Evolutionary conservation across 2,329 filamentous ascomycete genomes (phyloP), one percentile per base, ranked within the genome.

Genomic region (Botryotinia calthae): DNA sequence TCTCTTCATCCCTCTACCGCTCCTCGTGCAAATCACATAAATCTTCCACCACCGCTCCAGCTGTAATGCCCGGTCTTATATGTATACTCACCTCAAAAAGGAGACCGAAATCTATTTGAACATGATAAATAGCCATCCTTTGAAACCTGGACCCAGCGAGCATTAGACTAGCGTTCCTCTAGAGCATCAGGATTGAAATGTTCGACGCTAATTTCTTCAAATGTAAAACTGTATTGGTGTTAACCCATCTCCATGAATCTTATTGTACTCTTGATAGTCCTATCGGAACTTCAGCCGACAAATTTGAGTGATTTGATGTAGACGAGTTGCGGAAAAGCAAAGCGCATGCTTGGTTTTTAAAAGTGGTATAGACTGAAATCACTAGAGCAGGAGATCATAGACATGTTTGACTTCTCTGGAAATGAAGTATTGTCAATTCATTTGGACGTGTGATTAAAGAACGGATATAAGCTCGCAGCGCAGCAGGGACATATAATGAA

Each of bases 231-330:
- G 4, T 25, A 51, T 2, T 14, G 12, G 7, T 6, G 4, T 12
- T 1, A 12, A 2, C 4, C 10, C 4, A 10, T 51, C 25, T n/a
- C 25, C 22, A 14, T 14, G 14, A 14, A 14, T 10, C 2, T n/a
- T 0, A 14, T n/a, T 7, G 1, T 3, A 0, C 14, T n/a, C 12
- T 1, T n/a, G 48, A 14, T n/a, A 51, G 2, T 51, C 25, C 25
- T 0, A 22, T 10, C 10, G 12, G n/a, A n/a, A 1, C 25, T 14
- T 3, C 5, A 16, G 2, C 6, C n/a, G 2, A 16, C 10, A 25
- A 0, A n/a, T 7, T 1, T 14, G 25, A 7, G 25, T 10, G 0
- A n/a, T n/a, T 1, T n/a, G 48, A 7, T 14, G 10, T 51, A n/a
- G 4, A 16, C 4, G 5, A 0, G 6, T 51, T 1, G 12, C 48